These are phyloP conservation scores for Monilinia fructicola DNA, from an alignment of 2,329 filamentous ascomycete species.

Conservation along the genomic window DNA sequence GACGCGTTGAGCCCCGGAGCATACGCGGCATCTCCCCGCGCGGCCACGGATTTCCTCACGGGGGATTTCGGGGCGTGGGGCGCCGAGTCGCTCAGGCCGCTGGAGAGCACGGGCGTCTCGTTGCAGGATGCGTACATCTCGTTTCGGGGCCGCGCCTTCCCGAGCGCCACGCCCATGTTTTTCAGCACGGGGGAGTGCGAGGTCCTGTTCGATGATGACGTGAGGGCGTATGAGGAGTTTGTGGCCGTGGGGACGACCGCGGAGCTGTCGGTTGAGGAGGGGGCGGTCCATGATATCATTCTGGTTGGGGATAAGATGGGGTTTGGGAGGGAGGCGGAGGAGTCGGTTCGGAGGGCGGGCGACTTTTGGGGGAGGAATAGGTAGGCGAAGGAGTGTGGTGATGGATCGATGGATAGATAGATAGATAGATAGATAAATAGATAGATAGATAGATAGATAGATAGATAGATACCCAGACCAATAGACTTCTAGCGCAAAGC, in stretches of 20 bases:
- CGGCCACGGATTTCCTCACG: conserved; percentile 46
- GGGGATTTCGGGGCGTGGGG: conserved; percentile 47
- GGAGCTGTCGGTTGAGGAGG: conserved; percentile 44
- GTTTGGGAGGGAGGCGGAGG: conserved; percentile 43
- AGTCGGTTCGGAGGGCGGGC: conserved; percentile 26
- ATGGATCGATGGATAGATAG: no score
- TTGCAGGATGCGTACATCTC: conserved; percentile 44
- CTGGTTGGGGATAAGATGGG: conserved; percentile 45
- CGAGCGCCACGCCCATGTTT: conserved; percentile 44
- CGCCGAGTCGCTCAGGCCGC: conserved; percentile 39
- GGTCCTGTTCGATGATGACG: conserved; percentile 45
- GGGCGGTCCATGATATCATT: conserved; percentile 49
- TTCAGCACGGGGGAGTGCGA: conserved; percentile 46
- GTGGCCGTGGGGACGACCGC: conserved; percentile 44
- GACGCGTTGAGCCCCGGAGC: conserved; percentile 34
- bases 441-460: neutral
- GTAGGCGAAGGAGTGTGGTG: neutral
- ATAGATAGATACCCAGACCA: no score
- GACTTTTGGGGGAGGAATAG: conserved; percentile 16
- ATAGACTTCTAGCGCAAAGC: no score
- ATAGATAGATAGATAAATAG: neutral
- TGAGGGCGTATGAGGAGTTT: conserved; percentile 44
- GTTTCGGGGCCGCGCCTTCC: conserved; percentile 43
- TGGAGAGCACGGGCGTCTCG: conserved; percentile 29
- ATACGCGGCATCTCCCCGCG: conserved; percentile 27